phyloP scores from a whole-genome alignment of 108 stramenopile genomes.

The Epipyxis sp. region DNA sequence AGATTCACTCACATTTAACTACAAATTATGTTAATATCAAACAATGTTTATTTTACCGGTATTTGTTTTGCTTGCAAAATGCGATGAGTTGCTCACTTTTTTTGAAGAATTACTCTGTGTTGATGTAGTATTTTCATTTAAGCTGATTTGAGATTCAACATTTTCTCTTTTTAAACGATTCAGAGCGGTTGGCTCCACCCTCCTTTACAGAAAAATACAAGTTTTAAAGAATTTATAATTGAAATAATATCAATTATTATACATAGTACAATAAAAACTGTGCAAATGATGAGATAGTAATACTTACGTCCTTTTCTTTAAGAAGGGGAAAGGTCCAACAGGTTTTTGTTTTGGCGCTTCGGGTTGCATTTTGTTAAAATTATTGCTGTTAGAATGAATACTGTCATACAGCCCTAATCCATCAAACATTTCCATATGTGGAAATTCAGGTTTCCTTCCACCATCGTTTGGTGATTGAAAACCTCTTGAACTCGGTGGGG shows the following conservation, averaged over 20 bases:
- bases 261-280: background rate
- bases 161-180: background rate
- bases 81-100: too few species aligned
- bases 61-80: too few species aligned
- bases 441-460: background rate
- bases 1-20: too few species aligned
- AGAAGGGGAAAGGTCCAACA: slow-evolving; percentile 5
- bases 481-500: too few species aligned
- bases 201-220: background rate
- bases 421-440: background rate
- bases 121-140: background rate
- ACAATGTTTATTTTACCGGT: too few species aligned
- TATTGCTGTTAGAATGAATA: background rate
- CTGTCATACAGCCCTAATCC: background rate
- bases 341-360: background rate
- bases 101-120: too few species aligned
- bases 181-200: background rate
- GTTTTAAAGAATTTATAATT: background rate
- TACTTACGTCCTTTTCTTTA: slow-evolving; percentile 6
- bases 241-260: background rate
- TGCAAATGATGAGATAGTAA: background rate
- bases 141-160: background rate
- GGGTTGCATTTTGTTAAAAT: background rate
- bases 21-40: too few species aligned
- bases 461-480: background rate